Conservation (phyloP, 306 rosid genomes). For the Vigna unguiculata region DNA sequence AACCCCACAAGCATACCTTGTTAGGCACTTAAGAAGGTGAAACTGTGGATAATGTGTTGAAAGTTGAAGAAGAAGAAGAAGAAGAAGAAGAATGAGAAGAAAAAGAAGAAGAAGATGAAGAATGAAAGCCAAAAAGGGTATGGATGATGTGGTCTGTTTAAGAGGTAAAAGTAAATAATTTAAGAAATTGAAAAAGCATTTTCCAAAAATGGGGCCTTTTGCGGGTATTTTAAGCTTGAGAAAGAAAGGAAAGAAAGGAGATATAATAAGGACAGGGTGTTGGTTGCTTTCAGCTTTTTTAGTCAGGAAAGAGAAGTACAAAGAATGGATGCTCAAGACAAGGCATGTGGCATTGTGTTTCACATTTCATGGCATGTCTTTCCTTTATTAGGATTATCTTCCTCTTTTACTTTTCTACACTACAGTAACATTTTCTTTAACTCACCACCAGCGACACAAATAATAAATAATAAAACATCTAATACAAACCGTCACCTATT, state of each 20-base stretch:
- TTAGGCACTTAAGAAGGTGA: slow-evolving; percentile 46
- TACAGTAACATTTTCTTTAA: background rate
- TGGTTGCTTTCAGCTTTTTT: slow-evolving; percentile 83
- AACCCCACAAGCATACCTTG: slow-evolving; percentile 58
- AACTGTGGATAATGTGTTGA: slow-evolving; percentile 54
- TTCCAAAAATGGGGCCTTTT: slow-evolving; percentile 58
- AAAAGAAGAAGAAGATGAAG: background rate
- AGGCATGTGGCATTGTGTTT: slow-evolving; percentile 90
- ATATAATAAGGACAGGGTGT: slow-evolving; percentile 69
- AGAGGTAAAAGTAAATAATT: slow-evolving; percentile 38
- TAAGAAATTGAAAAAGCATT: slow-evolving; percentile 21
- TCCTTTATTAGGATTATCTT: slow-evolving; percentile 46
- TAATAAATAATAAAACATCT: background rate
- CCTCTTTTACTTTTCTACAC: slow-evolving; percentile 2
- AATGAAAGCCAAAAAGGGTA: slow-evolving; percentile 49
- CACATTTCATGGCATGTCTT: slow-evolving; percentile 92
- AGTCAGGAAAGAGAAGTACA: slow-evolving; percentile 70
- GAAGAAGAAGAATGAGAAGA: background rate
- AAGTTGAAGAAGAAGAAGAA: slow-evolving; percentile 13
- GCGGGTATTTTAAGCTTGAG: slow-evolving; percentile 36
- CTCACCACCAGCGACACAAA: background rate
- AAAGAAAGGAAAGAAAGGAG: slow-evolving; percentile 48
- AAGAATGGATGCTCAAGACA: slow-evolving; percentile 79
- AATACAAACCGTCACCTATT: no score
- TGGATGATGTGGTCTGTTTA: slow-evolving; percentile 37